These are phyloP conservation scores for Aspergillus thermomutatus DNA, from an alignment of 2,329 filamentous ascomycete genomes.

Conservation along the genomic window DNA sequence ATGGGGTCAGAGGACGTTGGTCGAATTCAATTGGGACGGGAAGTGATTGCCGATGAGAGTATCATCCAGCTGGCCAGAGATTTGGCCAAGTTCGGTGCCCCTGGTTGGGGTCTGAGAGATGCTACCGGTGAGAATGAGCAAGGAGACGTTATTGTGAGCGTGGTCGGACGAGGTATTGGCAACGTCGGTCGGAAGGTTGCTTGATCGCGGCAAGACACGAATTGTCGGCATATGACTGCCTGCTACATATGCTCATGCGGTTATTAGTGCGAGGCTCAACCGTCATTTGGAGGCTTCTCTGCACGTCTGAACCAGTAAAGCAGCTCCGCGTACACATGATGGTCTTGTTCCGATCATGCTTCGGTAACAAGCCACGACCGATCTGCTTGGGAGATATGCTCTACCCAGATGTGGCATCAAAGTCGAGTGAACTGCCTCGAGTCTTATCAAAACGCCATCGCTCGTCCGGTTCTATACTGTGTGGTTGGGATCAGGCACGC, in stretches of 20 bases:
- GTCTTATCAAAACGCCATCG: background rate
- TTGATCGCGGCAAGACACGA: conserved; percentile 32
- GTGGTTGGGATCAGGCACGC: background rate
- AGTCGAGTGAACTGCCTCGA: background rate
- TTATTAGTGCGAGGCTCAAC: background rate
- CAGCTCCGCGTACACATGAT: background rate
- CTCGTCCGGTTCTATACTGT: background rate
- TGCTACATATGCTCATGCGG: background rate
- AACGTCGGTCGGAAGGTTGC: conserved; percentile 92
- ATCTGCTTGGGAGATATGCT: background rate
- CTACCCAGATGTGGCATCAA: background rate
- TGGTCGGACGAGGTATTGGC: conserved; percentile 89
- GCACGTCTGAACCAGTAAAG: background rate
- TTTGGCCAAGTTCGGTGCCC: conserved; percentile 81
- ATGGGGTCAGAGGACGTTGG: conserved; percentile 98
- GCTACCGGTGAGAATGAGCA: conserved; percentile 61
- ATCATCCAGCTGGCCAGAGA: conserved; percentile 79
- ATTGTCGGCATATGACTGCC: conserved; percentile 1
- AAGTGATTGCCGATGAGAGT: conserved; percentile 77
- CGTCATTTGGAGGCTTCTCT: background rate
- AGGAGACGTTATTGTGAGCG: conserved; percentile 75
- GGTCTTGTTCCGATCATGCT: background rate
- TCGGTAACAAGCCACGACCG: background rate
- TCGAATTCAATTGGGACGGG: conserved; percentile 73
- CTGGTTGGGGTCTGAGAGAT: conserved; percentile 85